Conservation (phyloP, 306 rosid species). For the Fagus sylvatica region DNA sequence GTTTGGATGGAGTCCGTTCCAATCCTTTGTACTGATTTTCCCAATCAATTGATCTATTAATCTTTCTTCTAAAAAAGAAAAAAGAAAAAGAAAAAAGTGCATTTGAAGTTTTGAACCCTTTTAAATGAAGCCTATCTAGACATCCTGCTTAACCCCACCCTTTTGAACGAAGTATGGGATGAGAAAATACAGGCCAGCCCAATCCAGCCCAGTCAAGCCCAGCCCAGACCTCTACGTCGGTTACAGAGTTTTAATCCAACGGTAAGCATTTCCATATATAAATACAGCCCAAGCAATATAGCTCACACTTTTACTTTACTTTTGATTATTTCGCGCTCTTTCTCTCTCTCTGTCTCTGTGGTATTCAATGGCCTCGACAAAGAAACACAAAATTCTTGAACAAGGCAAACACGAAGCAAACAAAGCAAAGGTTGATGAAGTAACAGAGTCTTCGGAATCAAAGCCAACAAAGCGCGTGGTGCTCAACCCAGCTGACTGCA, state of each 20-base stretch:
- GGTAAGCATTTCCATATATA: neutral
- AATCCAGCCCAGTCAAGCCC: neutral
- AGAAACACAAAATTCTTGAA: conserved; percentile 15
- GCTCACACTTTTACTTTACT: neutral
- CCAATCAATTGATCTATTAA: no score
- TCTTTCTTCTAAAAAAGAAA: no score
- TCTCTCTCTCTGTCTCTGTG: neutral
- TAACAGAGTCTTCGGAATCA: neutral
- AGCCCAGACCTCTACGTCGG: neutral
- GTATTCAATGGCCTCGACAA: conserved; percentile 26
- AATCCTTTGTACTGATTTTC: no score
- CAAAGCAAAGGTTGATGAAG: conserved; percentile 11
- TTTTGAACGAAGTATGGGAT: no score
- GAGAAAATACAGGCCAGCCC: no score
- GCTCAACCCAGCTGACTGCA: conserved; percentile 42
- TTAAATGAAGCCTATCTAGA: no score
- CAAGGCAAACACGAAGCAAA: conserved; percentile 9
- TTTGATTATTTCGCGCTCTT: neutral
- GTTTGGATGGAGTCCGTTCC: no score
- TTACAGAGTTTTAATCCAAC: neutral
- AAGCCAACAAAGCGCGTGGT: conserved; percentile 7
- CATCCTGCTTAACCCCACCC: no score
- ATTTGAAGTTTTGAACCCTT: no score
- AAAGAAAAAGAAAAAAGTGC: no score
- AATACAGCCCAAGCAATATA: neutral